Evolutionary conservation across 1,139 yeast species (phyloP), one percentile per base, ranked within the genome.

Genomic region (Kodamaea derodonti): DNA sequence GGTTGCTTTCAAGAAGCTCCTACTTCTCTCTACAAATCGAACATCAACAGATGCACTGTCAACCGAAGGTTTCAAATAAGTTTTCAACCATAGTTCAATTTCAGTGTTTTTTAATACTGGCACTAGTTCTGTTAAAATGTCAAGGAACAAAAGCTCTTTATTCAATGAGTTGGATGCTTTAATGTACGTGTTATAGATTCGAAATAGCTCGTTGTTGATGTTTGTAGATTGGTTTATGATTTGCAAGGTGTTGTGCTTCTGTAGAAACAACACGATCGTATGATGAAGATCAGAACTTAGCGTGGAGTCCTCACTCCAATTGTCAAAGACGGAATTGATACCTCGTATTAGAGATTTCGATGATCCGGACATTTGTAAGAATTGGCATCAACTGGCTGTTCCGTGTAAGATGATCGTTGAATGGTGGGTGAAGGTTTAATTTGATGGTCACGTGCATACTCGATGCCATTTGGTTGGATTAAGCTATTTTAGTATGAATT

Each of bases 21-120:
- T 52, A 5, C 80, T 48, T 25, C 65, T 62, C 7, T 56, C 56
- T 1, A 77, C 80, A 30, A 66, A 65, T 18, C 42, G 41, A 10
- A 54, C 39, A 40, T 68, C 71, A 36, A 47, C 65, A 2, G 84
- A 83, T 0, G 82, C 82, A 30, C 83, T 75, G 49, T 80, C 82
- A 2, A 80, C 60, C 0, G 84, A 81, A 0, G 80, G 75, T 15
- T 60, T 60, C 8, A 72, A 52, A 45, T 76, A 72, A n/a, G 72
- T 62, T 29, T 61, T 60, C 33, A 77, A 60, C 86, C 87, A 82
- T 17, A 65, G 52, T 25, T 52, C 48, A 9, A 75, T 55, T 30
- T 72, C 72, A 2, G 66, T 63, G 14, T 52, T 48, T 35, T 62
- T 62, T 9, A 70, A 72, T 36, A 51, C 69, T 39, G 48, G 72